Evolutionary conservation across 306 rosid genomes (phyloP).

Genomic region (Corylus americana): DNA sequence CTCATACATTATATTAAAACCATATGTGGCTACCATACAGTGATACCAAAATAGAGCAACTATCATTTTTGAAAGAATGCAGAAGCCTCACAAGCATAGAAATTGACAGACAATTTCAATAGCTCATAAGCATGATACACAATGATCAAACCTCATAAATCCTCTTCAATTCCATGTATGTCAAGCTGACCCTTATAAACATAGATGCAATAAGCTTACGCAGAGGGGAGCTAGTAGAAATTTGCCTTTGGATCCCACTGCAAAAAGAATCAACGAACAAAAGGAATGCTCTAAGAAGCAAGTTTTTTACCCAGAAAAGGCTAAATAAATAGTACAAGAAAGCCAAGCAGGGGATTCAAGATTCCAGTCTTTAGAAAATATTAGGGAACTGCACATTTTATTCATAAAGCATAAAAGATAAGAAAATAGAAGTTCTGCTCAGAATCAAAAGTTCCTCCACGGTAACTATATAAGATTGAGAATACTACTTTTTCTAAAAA

Average conservation of each 20-base stretch:
- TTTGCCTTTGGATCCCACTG: slow-evolving; percentile 91
- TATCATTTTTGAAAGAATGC: not conserved
- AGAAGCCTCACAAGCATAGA: not conserved
- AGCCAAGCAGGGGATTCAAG: not conserved
- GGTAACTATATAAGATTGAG: not conserved
- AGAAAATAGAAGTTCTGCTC: not conserved
- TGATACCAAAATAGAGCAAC: not conserved
- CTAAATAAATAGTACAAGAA: slow-evolving; percentile 9
- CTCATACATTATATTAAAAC: not conserved
- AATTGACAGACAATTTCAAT: not conserved
- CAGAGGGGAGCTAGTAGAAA: slow-evolving; percentile 57
- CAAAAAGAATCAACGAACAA: slow-evolving; percentile 25
- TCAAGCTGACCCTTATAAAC: slow-evolving; percentile 70
- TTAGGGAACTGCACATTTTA: not conserved
- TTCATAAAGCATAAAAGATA: not conserved
- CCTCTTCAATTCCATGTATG: slow-evolving; percentile 84
- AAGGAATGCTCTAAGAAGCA: slow-evolving; percentile 6
- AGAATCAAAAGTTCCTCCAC: not conserved
- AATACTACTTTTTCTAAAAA: not conserved
- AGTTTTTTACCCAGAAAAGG: not conserved
- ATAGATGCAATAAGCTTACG: slow-evolving; percentile 81
- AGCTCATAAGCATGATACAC: slow-evolving; percentile 1
- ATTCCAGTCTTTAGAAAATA: not conserved
- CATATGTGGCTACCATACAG: not conserved
- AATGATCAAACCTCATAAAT: slow-evolving; percentile 75